Evolutionary conservation across 2,329 filamentous ascomycete species (phyloP).

Genomic region (Penicillium vulpinum): DNA sequence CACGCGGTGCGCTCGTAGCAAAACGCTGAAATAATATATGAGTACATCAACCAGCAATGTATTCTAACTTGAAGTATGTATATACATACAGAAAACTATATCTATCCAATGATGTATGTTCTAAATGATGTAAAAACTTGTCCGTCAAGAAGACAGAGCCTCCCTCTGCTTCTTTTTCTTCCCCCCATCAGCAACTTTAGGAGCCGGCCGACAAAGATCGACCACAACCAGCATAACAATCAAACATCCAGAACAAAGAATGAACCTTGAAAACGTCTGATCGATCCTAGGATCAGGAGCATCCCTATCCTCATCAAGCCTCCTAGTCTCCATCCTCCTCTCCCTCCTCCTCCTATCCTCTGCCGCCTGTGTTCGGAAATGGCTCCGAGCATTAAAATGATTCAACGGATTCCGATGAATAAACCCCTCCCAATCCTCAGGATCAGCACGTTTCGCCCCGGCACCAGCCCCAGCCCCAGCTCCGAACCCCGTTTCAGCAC

Average conservation of each 20-base stretch:
- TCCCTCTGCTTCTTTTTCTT: constrained; percentile 9
- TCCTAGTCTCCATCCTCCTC: constrained; percentile 44
- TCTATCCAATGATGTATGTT: background rate
- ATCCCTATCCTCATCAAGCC: constrained; percentile 22
- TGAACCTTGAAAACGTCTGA: constrained; percentile 34
- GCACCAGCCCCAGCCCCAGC: background rate
- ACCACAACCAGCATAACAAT: constrained; percentile 30
- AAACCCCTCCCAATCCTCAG: constrained; percentile 40
- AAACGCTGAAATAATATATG: background rate
- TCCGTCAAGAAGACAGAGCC: background rate
- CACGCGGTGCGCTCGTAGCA: background rate
- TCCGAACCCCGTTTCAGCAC: constrained; percentile 1
- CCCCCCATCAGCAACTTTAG: background rate
- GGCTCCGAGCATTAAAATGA: constrained; percentile 75
- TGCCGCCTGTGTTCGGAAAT: constrained; percentile 70
- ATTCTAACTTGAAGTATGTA: background rate
- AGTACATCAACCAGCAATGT: constrained; percentile 2
- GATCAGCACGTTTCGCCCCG: constrained; percentile 8
- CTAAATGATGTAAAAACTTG: background rate
- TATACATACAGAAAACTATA: background rate
- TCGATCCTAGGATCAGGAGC: background rate
- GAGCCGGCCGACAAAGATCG: constrained; percentile 1
- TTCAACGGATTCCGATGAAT: constrained; percentile 57
- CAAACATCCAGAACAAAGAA: constrained; percentile 43
- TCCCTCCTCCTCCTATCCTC: constrained; percentile 57